Evolutionary conservation across 2,329 filamentous ascomycete species (phyloP).

Genomic region (Fusarium metavorans): DNA sequence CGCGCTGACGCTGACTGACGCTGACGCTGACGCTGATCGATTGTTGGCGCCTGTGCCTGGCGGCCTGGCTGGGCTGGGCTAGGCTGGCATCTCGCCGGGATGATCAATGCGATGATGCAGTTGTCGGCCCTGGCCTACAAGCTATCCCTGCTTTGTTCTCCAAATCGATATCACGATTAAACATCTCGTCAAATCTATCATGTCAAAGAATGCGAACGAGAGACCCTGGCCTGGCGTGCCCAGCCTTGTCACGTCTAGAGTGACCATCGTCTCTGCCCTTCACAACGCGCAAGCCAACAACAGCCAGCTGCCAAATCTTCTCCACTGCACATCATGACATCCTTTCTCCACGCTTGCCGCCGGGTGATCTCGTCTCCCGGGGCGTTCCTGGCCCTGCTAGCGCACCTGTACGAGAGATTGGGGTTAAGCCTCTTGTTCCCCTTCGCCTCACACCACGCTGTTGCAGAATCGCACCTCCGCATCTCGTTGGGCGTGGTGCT

Average conservation of each 20-base stretch:
- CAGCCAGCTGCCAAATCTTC: conserved; percentile 13
- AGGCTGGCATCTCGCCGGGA: conserved; percentile 12
- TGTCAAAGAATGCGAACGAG: background rate
- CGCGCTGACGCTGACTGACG: conserved; percentile 40
- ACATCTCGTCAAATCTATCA: background rate
- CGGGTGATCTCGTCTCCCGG: conserved; percentile 31
- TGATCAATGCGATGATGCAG: conserved; percentile 17
- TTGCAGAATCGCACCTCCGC: conserved; percentile 24
- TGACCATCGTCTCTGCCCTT: background rate
- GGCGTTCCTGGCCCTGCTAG: conserved; percentile 37
- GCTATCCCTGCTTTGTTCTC: conserved; percentile 8
- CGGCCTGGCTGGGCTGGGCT: conserved; percentile 19
- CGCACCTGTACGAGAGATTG: conserved; percentile 31
- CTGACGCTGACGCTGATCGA: conserved; percentile 35
- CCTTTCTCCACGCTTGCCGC: conserved; percentile 41
- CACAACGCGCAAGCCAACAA: conserved; percentile 1
- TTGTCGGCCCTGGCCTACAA: background rate
- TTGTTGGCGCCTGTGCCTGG: conserved; percentile 29
- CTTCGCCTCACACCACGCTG: conserved; percentile 27
- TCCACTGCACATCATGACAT: conserved; percentile 32
- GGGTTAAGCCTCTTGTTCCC: conserved; percentile 17
- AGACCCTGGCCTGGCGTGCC: background rate
- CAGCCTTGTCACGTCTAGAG: background rate
- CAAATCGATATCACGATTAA: conserved; percentile 5
- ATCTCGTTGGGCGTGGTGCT: conserved; percentile 7